phyloP scores from a whole-genome alignment of 345 rosid genomes.

The Clausena lansium region DNA sequence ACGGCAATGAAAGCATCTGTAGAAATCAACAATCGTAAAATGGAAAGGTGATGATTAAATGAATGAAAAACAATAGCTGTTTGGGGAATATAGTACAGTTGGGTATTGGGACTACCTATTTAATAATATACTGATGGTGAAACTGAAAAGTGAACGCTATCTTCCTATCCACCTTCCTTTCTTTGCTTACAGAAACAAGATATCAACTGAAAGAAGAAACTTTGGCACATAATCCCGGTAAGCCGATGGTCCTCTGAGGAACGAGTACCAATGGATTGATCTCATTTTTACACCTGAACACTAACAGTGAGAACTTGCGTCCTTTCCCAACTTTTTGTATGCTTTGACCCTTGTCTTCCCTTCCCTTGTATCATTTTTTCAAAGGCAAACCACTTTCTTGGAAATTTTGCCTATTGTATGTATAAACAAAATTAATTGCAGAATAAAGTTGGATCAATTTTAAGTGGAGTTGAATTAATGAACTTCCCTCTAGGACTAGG shows the following conservation, averaged over 20 bases:
- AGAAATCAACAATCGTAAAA: neutral
- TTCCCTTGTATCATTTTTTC: neutral
- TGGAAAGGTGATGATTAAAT: slow-evolving; percentile 10
- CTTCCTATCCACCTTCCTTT: slow-evolving; percentile 18
- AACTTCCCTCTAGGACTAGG: neutral
- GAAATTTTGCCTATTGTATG: neutral
- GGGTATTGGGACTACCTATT: slow-evolving; percentile 3
- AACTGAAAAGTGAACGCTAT: slow-evolving; percentile 21
- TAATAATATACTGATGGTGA: neutral
- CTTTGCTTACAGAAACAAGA: neutral
- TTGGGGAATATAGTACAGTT: neutral
- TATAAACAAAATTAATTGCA: neutral
- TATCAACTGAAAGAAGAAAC: neutral
- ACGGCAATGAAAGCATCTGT: neutral
- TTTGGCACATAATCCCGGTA: neutral
- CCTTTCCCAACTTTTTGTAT: neutral
- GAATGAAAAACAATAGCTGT: neutral
- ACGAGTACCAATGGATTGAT: neutral
- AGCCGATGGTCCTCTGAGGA: neutral
- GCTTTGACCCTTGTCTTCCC: neutral
- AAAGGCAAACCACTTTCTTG: neutral
- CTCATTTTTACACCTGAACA: neutral
- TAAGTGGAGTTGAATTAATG: neutral
- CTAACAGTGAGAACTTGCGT: neutral
- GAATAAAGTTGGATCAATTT: neutral